Base-by-base conservation (phyloP, 2,329 filamentous ascomycete genomes). In the Ophiosphaerella korrae region DNA sequence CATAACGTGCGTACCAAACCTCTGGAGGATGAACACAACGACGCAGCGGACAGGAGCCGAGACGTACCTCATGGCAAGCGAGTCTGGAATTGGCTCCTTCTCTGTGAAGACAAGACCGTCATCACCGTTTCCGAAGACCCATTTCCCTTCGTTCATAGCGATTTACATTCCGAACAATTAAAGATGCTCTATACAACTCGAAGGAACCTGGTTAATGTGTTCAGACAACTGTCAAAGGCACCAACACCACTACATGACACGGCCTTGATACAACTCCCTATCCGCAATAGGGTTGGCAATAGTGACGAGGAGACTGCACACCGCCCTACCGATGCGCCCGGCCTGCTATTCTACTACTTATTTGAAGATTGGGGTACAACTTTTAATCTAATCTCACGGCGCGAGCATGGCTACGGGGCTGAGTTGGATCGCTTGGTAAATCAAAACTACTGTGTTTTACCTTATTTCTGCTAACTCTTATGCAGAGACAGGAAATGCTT, bases 41-140 rank as follows among this genome's bases (percentile, higher is more conserved):
- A 70, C 7, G 63, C 74, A 8, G 61, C 62, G 56, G 67, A 71
- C n/a, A 61, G 64, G 8, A 58, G 55, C 14, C 62, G 55, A 26
- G 72, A 75, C 36, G 55, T 78, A 7, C 81, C 80, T 5, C 72
- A 79, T 41, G 81, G 80, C 23, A 80, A 76, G 53, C 72, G 84
- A 21, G 71, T 86, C 7, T 92, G 87, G 87, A 86, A 85, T 16
- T 92, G 88, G 88, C 77, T 90, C 5, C 74, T 88, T 3, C 71
- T 90, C 7, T 88, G 84, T 57, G 79, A 85, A 58, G 87, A 90
- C 84, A 85, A 84, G 57, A 90, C 88, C 0, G 81, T 90, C 33
- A 81, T 91, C 45, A 87, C 87, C 0, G 83, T 91, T 35, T 84
- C 88, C 49, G 88, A 90, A 65, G 78, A 81, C 50, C 78, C 77